These are phyloP conservation scores for Neofusicoccum ribis DNA, from an alignment of 2,329 filamentous ascomycete genomes.

Conservation along the genomic window DNA sequence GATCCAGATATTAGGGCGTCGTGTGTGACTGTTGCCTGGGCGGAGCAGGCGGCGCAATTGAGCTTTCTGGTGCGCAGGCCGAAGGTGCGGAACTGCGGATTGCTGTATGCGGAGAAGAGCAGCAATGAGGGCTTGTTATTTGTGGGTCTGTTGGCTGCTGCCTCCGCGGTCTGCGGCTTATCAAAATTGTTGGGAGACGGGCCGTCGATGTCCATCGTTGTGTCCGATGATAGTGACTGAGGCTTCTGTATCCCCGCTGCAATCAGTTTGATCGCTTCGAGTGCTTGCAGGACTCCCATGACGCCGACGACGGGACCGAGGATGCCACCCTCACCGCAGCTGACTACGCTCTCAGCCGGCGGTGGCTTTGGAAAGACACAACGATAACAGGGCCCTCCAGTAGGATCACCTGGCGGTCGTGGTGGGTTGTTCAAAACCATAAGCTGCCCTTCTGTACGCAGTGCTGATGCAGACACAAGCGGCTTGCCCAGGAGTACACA, in stretches of 20 bases:
- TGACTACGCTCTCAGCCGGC: conserved; percentile 76
- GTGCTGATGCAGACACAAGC: conserved; percentile 84
- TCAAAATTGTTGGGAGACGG: conserved; percentile 29
- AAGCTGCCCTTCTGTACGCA: conserved; percentile 86
- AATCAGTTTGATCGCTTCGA: conserved; percentile 86
- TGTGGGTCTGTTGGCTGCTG: conserved; percentile 22
- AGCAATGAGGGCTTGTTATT: conserved; percentile 43
- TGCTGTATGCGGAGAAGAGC: conserved; percentile 57
- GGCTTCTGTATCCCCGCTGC: conserved; percentile 36
- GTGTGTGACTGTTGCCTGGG: conserved; percentile 61
- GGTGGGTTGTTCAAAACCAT: conserved; percentile 84
- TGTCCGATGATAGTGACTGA: not conserved
- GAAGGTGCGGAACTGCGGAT: conserved; percentile 69
- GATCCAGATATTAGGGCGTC: conserved; percentile 64
- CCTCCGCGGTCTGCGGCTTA: conserved; percentile 26
- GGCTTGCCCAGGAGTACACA: conserved; percentile 78
- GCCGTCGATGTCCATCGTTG: conserved; percentile 8
- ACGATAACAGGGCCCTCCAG: conserved; percentile 82
- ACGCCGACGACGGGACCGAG: conserved; percentile 87
- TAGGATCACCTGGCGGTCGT: conserved; percentile 54
- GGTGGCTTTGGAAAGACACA: conserved; percentile 90
- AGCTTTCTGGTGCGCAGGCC: conserved; percentile 68
- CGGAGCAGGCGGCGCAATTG: conserved; percentile 76
- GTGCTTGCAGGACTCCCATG: conserved; percentile 90
- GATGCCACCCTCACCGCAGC: conserved; percentile 91